Percentiles rank a stretch among this genome's conserved stretches.
Conservation (phyloP, 192 early-diverging fungal species). For the Coemansia sp. region DNA sequence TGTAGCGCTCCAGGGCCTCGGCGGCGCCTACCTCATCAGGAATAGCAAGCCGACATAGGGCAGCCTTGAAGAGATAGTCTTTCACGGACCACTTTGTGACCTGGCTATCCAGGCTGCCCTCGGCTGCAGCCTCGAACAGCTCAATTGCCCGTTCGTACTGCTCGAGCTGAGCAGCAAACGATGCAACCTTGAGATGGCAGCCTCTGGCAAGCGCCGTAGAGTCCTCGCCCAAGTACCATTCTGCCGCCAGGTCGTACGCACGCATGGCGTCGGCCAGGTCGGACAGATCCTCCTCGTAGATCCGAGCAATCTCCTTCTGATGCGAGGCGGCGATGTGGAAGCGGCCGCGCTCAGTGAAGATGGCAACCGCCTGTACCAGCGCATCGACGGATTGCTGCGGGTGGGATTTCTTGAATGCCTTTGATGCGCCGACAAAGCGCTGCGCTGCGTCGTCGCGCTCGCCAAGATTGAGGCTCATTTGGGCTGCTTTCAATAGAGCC, state of each 20-base stretch:
- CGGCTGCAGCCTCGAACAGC: slow-evolving; percentile 85
- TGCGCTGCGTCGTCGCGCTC: slow-evolving; percentile 85
- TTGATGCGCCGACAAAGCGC: slow-evolving; percentile 81
- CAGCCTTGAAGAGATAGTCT: slow-evolving; percentile 96
- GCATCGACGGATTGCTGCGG: slow-evolving; percentile 74
- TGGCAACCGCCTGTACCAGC: slow-evolving; percentile 71
- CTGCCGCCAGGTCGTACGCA: slow-evolving; percentile 86
- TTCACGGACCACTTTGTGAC: slow-evolving; percentile 93
- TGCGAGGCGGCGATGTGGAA: slow-evolving; percentile 90
- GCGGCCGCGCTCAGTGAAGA: slow-evolving; percentile 79
- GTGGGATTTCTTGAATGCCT: slow-evolving; percentile 80
- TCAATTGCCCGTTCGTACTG: slow-evolving; percentile 86
- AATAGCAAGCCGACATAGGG: slow-evolving; percentile 81
- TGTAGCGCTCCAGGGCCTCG: slow-evolving; percentile 78
- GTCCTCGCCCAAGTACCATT: slow-evolving; percentile 91
- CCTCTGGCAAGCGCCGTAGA: slow-evolving; percentile 86
- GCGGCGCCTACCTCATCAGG: slow-evolving; percentile 72
- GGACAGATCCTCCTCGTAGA: slow-evolving; percentile 80
- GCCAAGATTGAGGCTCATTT: slow-evolving; percentile 66
- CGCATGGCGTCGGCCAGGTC: slow-evolving; percentile 76
- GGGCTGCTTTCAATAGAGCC: slow-evolving; percentile 80
- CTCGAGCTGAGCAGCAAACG: slow-evolving; percentile 83
- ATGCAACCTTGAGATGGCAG: slow-evolving; percentile 86
- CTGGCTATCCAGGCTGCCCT: slow-evolving; percentile 77
- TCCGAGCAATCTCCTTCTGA: slow-evolving; percentile 89